These are phyloP conservation scores for Zasmidium angulare DNA, from an alignment of 2,329 filamentous ascomycete genomes.

Conservation along the genomic window DNA sequence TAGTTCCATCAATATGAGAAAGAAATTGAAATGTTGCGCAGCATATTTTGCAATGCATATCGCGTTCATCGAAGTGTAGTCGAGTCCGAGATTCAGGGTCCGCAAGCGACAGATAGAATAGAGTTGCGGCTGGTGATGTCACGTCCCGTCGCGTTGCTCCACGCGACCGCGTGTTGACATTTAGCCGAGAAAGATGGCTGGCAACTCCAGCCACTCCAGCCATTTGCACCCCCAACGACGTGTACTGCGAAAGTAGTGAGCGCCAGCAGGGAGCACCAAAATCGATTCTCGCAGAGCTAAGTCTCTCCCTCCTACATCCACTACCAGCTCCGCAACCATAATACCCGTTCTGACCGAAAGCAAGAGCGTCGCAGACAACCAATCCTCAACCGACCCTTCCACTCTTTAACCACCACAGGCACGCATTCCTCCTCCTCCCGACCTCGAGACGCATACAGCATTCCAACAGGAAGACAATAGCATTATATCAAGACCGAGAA, in stretches of 20 bases:
- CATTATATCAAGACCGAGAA: slow-evolving; percentile 4
- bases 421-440: not conserved
- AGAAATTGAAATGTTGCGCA: no score
- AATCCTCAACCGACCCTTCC: slow-evolving; percentile 3
- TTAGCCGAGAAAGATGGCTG: not conserved
- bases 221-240: not conserved
- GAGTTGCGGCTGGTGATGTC: not conserved
- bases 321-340: not conserved
- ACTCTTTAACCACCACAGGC: not conserved
- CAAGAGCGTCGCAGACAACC: not conserved
- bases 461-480: slow-evolving; percentile 8
- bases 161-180: not conserved
- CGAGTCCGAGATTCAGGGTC: not conserved
- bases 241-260: not conserved
- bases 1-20: no score
- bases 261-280: not conserved
- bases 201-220: not conserved
- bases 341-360: slow-evolving; percentile 1
- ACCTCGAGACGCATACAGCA: not conserved
- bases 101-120: not conserved
- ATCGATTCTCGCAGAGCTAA: slow-evolving; percentile 7
- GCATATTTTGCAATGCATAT: no score
- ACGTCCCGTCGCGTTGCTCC: not conserved
- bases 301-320: slow-evolving; percentile 5
- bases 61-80: not conserved